Percentiles rank a stretch among this genome's conserved stretches.
Evolutionary conservation across 345 rosid genomes (phyloP).

Genomic region (Camelina neglecta): DNA sequence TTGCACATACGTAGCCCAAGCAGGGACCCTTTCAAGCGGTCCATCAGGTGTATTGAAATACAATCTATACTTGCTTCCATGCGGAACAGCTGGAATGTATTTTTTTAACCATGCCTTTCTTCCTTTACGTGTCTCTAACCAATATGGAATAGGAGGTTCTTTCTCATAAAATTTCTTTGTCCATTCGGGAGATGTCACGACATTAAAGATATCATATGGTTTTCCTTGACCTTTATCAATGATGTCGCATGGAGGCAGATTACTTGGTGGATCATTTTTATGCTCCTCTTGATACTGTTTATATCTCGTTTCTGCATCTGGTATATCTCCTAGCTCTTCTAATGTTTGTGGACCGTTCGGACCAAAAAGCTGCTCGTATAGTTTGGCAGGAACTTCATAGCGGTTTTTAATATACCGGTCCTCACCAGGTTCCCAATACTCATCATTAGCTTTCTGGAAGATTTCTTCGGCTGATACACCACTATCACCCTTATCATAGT

Average conservation of each 20-base stretch:
- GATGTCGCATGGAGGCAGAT: constrained; percentile 78
- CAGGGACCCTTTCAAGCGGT: constrained; percentile 88
- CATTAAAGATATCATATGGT: constrained; percentile 69
- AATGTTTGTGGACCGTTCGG: constrained; percentile 89
- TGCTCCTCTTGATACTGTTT: constrained; percentile 78
- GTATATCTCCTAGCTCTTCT: constrained; percentile 79
- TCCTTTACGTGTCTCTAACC: constrained; percentile 97
- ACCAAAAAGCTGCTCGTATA: constrained; percentile 89
- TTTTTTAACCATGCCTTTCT: constrained; percentile 91
- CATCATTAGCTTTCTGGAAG: constrained; percentile 80
- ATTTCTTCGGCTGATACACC: constrained; percentile 75
- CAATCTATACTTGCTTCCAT: constrained; percentile 92
- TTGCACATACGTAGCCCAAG: constrained; percentile 95
- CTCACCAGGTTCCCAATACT: constrained; percentile 99
- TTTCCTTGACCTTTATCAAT: constrained; percentile 81
- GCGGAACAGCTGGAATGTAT: constrained; percentile 83
- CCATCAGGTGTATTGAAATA: constrained; percentile 92
- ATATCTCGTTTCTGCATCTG: constrained; percentile 83
- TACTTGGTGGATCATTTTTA: constrained; percentile 88
- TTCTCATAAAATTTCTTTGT: constrained; percentile 71
- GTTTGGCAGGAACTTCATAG: constrained; percentile 82
- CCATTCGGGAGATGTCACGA: constrained; percentile 61
- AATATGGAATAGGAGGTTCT: constrained; percentile 79
- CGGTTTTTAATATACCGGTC: constrained; percentile 78
- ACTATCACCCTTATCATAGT: constrained; percentile 91